phyloP scores from a whole-genome alignment of 2,329 filamentous ascomycete genomes.

The Microdochium trichocladiopsis region DNA sequence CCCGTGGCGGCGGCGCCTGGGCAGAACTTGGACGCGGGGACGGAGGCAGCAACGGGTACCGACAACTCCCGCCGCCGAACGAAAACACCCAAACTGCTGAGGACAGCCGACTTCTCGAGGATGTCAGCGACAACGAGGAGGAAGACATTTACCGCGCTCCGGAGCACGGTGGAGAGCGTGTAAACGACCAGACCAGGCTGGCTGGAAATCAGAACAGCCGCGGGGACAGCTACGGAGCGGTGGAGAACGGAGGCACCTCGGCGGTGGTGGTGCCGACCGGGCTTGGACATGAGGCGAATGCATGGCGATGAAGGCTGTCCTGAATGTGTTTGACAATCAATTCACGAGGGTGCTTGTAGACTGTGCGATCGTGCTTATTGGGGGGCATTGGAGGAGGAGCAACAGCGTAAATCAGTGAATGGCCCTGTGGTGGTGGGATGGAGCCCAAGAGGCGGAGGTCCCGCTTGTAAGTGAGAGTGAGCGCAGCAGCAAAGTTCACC shows the following conservation, averaged over 20 bases:
- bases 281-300: neutral
- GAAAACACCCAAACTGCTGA: neutral
- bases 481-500: too few relatives aligned
- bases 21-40: neutral
- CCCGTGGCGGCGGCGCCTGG: too few relatives aligned
- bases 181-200: neutral
- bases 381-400: too few relatives aligned
- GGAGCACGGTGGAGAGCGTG: neutral
- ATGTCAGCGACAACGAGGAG: slow-evolving; percentile 3
- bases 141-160: neutral
- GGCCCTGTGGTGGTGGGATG: too few relatives aligned
- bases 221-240: neutral
- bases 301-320: neutral
- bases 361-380: too few relatives aligned
- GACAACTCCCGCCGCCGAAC: neutral
- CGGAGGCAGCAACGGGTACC: neutral
- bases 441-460: too few relatives aligned
- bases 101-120: neutral
- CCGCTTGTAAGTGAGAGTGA: too few relatives aligned
- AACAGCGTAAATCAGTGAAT: too few relatives aligned
- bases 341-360: too few relatives aligned
- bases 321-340: too few relatives aligned
- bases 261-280: neutral
- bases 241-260: neutral
- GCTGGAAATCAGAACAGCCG: neutral